A percentile compares a stretch with the other conserved stretches of the same genome.
Evolutionary conservation across 2,329 filamentous ascomycete genomes (phyloP).

Genomic region (Stagonosporopsis chrysanthemi): DNA sequence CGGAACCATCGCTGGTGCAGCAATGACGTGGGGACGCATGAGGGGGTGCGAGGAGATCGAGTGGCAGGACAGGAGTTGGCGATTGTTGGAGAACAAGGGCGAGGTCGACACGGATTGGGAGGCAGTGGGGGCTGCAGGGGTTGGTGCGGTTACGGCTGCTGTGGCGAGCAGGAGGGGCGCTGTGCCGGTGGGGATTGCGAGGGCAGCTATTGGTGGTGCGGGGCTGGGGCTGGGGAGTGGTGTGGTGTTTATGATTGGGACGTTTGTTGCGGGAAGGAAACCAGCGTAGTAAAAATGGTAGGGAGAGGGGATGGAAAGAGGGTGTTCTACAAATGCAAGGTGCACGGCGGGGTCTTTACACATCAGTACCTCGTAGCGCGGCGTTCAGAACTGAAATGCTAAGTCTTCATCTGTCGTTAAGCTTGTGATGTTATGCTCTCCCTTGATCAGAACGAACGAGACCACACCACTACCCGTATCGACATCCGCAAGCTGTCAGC

Average conservation of each 20-base stretch:
- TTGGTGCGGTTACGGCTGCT: slow-evolving; percentile 44
- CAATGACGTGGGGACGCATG: slow-evolving; percentile 61
- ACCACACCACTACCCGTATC: background rate
- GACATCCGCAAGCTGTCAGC: background rate
- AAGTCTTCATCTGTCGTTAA: background rate
- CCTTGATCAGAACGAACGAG: background rate
- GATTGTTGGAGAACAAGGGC: slow-evolving; percentile 62
- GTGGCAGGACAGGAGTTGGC: slow-evolving; percentile 70
- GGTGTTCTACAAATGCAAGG: background rate
- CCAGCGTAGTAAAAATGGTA: slow-evolving; percentile 13
- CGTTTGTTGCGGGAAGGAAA: slow-evolving; percentile 25
- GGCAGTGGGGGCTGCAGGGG: slow-evolving; percentile 56
- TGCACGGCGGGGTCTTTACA: no score
- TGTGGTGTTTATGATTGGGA: slow-evolving; percentile 52
- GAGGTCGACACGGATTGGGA: slow-evolving; percentile 67
- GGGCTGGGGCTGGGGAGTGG: slow-evolving; percentile 61
- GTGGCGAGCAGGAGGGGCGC: slow-evolving; percentile 40
- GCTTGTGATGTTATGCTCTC: background rate
- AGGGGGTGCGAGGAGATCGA: slow-evolving; percentile 65
- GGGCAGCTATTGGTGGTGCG: slow-evolving; percentile 54
- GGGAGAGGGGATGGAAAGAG: background rate
- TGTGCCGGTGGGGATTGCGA: slow-evolving; percentile 42
- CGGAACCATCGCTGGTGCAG: slow-evolving; percentile 54
- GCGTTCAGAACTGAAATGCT: background rate
- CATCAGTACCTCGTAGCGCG: background rate